Evolutionary conservation across 2,329 filamentous ascomycete genomes (phyloP), one percentile per base, ranked within the genome.

Genomic region (Cladosporium sp.): DNA sequence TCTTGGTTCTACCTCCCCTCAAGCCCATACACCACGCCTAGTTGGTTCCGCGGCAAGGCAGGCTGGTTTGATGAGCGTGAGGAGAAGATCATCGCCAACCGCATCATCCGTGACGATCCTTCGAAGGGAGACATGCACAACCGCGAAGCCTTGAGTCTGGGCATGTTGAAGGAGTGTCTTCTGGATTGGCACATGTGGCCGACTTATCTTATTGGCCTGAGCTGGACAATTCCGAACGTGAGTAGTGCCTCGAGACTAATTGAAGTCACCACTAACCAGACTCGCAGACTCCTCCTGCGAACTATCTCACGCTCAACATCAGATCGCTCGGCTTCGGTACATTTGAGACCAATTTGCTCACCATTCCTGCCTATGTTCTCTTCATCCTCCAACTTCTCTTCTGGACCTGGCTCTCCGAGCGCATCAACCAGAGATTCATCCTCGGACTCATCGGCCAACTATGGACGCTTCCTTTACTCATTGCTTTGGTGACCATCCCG

Each of bases 41-140:
- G 84, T n/a, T 75, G 81, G 38, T 82, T 91, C 68, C 87, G 85
- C 59, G 84, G 86, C 1, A 86, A 85, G 62, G 85, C 83, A 28
- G 87, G 88, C 6, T 91, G 88, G 88, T 91, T 90, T 74, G 86
- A 80, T 5, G 88, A 90, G 73, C 81, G 81, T 2, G 87, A 91
- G 72, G 89, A 91, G 71, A 84, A 86, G 66, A 89, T 89, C 69
- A 83, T 89, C 67, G 85, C 89, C 30, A 89, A 88, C 70, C 80
- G 86, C 1, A 78, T 86, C 15, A 78, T 88, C 1, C 83, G 87
- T 1, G 87, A 90, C 52, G 87, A 88, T 68, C 85, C 85, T 0
- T 71, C 68, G 59, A 76, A 76, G 47, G 84, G 84, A n/a, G 82
- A 82, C 67, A 87, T 88, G 86, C 85, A 87, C 74, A 88, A 88